Conservation (phyloP, 2,329 filamentous ascomycete species). For the Fusarium concolor region DNA sequence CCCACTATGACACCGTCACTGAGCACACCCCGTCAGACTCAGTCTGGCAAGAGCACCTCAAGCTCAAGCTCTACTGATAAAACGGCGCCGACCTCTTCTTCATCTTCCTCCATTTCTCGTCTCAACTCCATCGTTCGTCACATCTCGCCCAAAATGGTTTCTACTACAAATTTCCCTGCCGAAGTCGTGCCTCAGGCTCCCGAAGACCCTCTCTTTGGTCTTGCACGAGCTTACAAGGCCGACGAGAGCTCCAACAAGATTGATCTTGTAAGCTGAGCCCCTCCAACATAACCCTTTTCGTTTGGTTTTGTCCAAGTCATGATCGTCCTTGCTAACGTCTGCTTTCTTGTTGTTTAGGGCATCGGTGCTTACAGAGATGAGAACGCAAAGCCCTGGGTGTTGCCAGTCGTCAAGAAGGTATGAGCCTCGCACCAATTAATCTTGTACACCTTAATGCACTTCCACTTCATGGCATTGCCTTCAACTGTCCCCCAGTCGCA, state of each 20-base stretch:
- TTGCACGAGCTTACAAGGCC: conserved; percentile 88
- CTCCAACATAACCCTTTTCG: neutral
- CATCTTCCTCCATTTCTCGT: conserved; percentile 63
- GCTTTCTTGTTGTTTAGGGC: conserved; percentile 56
- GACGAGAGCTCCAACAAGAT: conserved; percentile 85
- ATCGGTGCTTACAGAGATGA: conserved; percentile 96
- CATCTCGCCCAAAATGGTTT: conserved; percentile 69
- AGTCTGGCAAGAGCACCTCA: conserved; percentile 37
- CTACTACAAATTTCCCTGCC: conserved; percentile 72
- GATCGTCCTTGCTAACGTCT: conserved; percentile 21
- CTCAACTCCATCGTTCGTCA: conserved; percentile 74
- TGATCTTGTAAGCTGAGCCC: conserved; percentile 76
- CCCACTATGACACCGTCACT: conserved; percentile 49
- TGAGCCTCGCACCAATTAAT: conserved; percentile 18
- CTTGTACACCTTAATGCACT: conserved; percentile 9
- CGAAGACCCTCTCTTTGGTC: conserved; percentile 93
- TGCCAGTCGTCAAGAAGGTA: conserved; percentile 97
- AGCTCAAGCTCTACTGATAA: conserved; percentile 47
- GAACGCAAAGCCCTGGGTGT: conserved; percentile 95
- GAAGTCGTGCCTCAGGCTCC: conserved; percentile 88
- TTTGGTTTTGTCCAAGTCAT: neutral
- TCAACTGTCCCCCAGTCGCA: conserved; percentile 9
- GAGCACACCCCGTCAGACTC: conserved; percentile 41
- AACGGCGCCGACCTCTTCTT: conserved; percentile 50
- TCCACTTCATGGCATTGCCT: conserved; percentile 13